These are phyloP conservation scores for Pythium monospermum DNA, from an alignment of 352 stramenopile species.

Conservation along the genomic window DNA sequence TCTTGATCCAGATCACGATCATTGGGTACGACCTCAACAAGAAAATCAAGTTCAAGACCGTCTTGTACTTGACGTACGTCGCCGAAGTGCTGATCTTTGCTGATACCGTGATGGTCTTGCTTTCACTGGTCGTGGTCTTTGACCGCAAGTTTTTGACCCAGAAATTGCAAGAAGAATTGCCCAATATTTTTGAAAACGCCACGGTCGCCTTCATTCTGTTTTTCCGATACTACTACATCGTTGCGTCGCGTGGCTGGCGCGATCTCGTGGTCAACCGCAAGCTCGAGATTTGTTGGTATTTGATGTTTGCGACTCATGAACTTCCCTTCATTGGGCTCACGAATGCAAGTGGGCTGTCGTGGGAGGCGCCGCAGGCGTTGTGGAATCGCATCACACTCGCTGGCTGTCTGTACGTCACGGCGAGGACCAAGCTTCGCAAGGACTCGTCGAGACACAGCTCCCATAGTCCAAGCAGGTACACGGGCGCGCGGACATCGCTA, in stretches of 20 bases:
- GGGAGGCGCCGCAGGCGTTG: constrained; percentile 13
- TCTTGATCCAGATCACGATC: constrained; percentile 28
- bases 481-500: too few relatives aligned
- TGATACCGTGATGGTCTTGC: too few relatives aligned
- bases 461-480: too few relatives aligned
- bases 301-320: constrained; percentile 25
- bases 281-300: constrained; percentile 22
- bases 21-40: constrained; percentile 24
- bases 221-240: constrained; percentile 38
- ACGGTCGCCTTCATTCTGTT: constrained; percentile 28
- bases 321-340: constrained; percentile 18
- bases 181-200: constrained; percentile 14
- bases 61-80: constrained; percentile 19
- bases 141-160: neutral
- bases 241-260: constrained; percentile 22
- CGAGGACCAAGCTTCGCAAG: too few relatives aligned
- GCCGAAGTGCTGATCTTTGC: constrained; percentile 17
- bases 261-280: constrained; percentile 22
- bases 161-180: neutral
- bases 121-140: too few relatives aligned
- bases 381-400: constrained; percentile 17
- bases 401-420: too few relatives aligned
- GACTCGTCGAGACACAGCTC: too few relatives aligned
- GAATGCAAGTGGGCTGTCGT: constrained; percentile 2
- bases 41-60: constrained; percentile 24